Base-by-base conservation (phyloP, 1,139 yeast genomes). In the Meyerozyma sp. region DNA sequence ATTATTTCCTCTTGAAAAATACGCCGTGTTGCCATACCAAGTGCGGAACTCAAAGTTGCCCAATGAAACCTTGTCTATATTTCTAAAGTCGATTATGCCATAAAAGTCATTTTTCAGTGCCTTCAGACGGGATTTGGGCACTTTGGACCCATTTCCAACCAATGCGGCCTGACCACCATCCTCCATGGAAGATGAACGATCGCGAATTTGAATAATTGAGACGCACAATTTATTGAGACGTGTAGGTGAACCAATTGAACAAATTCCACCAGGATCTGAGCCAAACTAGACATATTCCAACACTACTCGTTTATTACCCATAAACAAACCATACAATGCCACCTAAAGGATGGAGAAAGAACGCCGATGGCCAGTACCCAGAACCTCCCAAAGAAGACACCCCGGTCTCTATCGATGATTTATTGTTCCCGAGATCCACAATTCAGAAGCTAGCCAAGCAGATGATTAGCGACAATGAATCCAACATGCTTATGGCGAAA, bases 21-120 rank as follows among this genome's bases (percentile, higher is more conserved):
- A 84, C 1, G 89, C 94, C 4, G 87, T 79, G 54, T 85, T 84
- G 1, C 95, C 94, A 59, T 85, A 89, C 96, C 96, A 88, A 1
- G 96, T 82, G 43, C 79, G 75, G 49, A 88, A 82, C 50, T 77
- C 77, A 52, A 72, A 74, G 38, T 71, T 68, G 1, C 95, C 96
- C 46, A 84, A 76, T 32, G 75, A 76, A 6, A 89, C 86, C 34
- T 73, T 62, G n/a, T 61, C 63, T 39, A 89, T 81, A 62, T 88
- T 89, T 25, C 86, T 75, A 41, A 63, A 60, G 38, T 77, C 73
- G 32, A 82, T 57, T 7, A 80, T 73, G 10, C 91, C 94, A 55
- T 84, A 84, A 40, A 73, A 70, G 9, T 65, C 65, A 16, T 63
- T 45, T 34, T 34, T 34, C n/a, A 11, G 14, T 9, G 25, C 26